Base-by-base conservation (phyloP, 345 rosid genomes). In the Citrus mangshanensis region DNA sequence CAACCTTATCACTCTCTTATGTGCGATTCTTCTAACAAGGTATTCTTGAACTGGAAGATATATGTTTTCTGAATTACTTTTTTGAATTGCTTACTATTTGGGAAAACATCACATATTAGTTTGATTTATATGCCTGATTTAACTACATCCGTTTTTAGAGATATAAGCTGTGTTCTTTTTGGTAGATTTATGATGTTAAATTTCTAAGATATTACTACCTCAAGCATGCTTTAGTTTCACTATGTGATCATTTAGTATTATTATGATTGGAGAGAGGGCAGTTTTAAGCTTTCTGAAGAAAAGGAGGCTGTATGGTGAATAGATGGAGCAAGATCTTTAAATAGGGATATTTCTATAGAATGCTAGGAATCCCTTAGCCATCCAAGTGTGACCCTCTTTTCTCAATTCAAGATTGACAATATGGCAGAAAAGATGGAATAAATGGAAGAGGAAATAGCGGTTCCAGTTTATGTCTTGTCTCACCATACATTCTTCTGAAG, bases 21-120 rank as follows among this genome's bases (percentile, higher is more conserved):
- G 99, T 88, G 98, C 98, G 19, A 95, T 95, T 85, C 98, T 95
- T 85, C 94, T 89, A 40, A 93, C 97, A 72, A 95, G 99, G 99
- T 95, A 93, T 68, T 84, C 67, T 70, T 60, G 51, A 37, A 62
- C 58, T 24, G 69, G 30, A 46, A 77, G 62, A 25, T 70, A 21
- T 74, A 54, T 68, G 54, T 54, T 74, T 60, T 59, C 46, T 54
- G 9, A 54, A 40, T 32, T 59, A 21, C n/a, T 32, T 67, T 40
- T 63, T 62, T 46, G 51, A 46, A 46, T 13, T 46, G 51, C 51
- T 46, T 46, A 46, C 51, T 46, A 46, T 13, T 12, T 46, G 14
- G 38, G 38, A n/a, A 62, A 68, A 13, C 67, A 35, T 37, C 6
- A 37, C 21, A 5, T 62, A 49, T 21, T 19, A 62, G 14, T 28